phyloP scores from a whole-genome alignment of 2,329 filamentous ascomycete genomes.

The Diplodia seriata region DNA sequence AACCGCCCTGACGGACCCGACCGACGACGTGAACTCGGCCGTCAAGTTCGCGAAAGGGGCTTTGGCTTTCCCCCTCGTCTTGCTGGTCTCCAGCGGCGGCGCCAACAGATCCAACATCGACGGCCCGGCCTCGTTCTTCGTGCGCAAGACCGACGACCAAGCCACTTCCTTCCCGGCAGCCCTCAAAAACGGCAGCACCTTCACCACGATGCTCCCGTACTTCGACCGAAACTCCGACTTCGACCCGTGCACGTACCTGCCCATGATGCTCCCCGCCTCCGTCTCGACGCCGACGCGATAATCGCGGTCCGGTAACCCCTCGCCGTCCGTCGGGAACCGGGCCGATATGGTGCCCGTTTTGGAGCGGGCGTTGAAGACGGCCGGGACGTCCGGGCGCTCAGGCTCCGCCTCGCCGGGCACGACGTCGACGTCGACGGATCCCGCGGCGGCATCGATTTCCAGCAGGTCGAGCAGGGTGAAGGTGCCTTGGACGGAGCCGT shows the following conservation, averaged over 20 bases:
- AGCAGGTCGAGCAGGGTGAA: constrained; percentile 19
- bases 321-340: background rate
- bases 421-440: background rate
- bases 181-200: background rate
- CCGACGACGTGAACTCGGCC: background rate
- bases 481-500: constrained; percentile 1
- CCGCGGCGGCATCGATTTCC: background rate
- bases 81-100: background rate
- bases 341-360: background rate
- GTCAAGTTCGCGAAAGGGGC: background rate
- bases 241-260: constrained; percentile 6
- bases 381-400: background rate
- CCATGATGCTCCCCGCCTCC: constrained; percentile 5
- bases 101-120: background rate
- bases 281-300: background rate
- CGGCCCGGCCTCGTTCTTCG: constrained; percentile 7
- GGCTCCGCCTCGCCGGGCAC: background rate
- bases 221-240: background rate
- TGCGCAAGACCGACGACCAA: background rate
- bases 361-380: constrained; percentile 2
- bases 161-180: background rate
- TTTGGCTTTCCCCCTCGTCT: background rate
- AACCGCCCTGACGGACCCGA: background rate
- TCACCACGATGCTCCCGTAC: background rate
- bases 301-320: background rate